phyloP scores from a whole-genome alignment of 2,329 filamentous ascomycete species.

The Pseudopyricularia javanii region DNA sequence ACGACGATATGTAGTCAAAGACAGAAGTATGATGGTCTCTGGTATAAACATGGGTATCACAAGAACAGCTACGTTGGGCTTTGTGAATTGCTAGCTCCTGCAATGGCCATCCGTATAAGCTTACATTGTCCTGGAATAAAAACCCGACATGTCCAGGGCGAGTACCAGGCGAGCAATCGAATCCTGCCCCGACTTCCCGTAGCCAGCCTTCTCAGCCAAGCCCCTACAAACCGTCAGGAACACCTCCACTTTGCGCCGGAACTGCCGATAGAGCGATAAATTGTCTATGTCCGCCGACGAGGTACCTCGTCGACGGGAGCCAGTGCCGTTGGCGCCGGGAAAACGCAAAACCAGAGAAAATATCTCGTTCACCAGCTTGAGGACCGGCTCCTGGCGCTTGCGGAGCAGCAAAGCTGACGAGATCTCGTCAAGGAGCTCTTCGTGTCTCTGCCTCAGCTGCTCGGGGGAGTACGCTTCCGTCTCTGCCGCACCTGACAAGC shows the following conservation, averaged over 20 bases:
- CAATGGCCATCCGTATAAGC: neutral
- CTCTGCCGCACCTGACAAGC: neutral
- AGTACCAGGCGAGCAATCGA: constrained; percentile 13
- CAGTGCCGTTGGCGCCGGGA: constrained; percentile 6
- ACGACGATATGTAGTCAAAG: no score
- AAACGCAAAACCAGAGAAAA: constrained; percentile 64
- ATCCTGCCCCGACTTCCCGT: constrained; percentile 15
- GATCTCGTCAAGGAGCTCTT: constrained; percentile 62
- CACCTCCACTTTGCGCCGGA: constrained; percentile 59
- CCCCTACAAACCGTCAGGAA: constrained; percentile 64
- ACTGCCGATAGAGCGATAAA: constrained; percentile 44
- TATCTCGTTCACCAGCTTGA: constrained; percentile 64
- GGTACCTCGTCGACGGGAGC: constrained; percentile 4
- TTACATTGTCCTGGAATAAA: constrained; percentile 1
- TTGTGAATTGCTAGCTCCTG: no score
- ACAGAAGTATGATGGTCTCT: no score
- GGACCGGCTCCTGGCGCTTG: constrained; percentile 61
- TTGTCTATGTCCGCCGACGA: constrained; percentile 10
- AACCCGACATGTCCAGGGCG: constrained; percentile 16
- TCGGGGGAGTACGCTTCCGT: constrained; percentile 36
- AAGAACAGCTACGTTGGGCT: no score
- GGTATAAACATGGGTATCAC: no score
- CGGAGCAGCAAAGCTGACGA: constrained; percentile 61
- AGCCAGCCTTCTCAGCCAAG: constrained; percentile 50
- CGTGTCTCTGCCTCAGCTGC: constrained; percentile 56